These are phyloP conservation scores for Thielaviopsis ethacetica DNA, from an alignment of 2,329 filamentous ascomycete species.

Conservation along the genomic window DNA sequence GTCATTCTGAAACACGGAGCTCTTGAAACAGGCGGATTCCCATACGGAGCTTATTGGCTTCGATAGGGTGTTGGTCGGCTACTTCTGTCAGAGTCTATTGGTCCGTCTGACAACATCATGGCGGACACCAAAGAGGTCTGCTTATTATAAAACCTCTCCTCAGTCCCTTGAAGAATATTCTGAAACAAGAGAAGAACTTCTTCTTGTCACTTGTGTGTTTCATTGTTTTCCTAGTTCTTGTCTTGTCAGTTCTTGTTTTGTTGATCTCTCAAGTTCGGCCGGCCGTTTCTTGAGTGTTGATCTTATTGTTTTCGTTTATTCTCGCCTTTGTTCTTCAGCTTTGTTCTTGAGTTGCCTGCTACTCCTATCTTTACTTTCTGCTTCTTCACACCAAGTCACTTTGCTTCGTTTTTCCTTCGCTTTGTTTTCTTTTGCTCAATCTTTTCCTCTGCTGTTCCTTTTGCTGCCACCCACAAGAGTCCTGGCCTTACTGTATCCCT, in stretches of 20 bases:
- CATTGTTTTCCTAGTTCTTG: background rate
- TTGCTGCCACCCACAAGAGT: background rate
- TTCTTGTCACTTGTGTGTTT: background rate
- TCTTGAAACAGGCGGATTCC: background rate
- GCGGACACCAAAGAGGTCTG: background rate
- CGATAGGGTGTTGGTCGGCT: background rate
- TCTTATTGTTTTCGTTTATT: background rate
- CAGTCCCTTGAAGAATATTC: background rate
- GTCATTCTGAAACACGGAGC: background rate
- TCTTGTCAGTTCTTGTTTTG: background rate
- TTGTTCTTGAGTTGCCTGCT: background rate
- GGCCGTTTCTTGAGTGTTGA: background rate
- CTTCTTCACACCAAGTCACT: background rate
- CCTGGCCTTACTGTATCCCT: background rate
- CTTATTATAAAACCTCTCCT: background rate
- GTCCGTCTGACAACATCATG: background rate
- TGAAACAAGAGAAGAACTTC: background rate
- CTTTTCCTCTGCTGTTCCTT: background rate
- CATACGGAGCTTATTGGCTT: background rate
- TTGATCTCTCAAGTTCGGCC: background rate
- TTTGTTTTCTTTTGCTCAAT: background rate
- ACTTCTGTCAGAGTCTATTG: background rate
- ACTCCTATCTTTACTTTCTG: background rate
- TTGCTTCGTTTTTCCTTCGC: background rate
- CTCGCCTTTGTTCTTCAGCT: background rate